Conservation (phyloP, 306 rosid genomes). For the Pachyrhizus erosus region DNA sequence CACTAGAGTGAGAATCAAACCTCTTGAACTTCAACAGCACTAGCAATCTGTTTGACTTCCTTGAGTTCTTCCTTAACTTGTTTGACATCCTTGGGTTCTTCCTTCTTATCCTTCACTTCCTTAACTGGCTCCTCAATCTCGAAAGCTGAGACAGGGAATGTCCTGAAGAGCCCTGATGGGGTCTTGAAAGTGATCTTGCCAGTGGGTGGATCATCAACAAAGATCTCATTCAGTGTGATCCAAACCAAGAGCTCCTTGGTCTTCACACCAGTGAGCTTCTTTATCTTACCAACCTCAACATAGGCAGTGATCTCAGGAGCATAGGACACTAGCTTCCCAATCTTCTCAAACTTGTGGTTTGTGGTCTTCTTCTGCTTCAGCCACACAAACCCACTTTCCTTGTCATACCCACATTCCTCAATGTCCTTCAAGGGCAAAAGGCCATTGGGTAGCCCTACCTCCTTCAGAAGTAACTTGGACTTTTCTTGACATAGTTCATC, state of each 20-base stretch:
- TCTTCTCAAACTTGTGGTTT: slow-evolving; percentile 83
- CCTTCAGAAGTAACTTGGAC: slow-evolving; percentile 61
- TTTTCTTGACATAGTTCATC: slow-evolving; percentile 74
- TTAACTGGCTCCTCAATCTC: slow-evolving; percentile 54
- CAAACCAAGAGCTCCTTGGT: slow-evolving; percentile 85
- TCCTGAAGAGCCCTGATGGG: slow-evolving; percentile 66
- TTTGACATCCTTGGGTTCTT: slow-evolving; percentile 47
- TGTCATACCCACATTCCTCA: slow-evolving; percentile 81
- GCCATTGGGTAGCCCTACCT: slow-evolving; percentile 75
- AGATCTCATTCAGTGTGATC: slow-evolving; percentile 73
- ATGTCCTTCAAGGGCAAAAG: slow-evolving; percentile 82
- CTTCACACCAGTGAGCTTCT: slow-evolving; percentile 93
- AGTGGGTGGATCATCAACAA: slow-evolving; percentile 69
- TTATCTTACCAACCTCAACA: slow-evolving; percentile 76
- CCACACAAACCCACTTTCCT: slow-evolving; percentile 91
- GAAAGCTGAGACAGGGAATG: slow-evolving; percentile 72
- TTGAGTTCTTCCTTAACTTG: slow-evolving; percentile 39
- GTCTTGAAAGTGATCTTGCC: slow-evolving; percentile 75
- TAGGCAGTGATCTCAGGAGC: slow-evolving; percentile 80
- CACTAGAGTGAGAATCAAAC: slow-evolving; percentile 38
- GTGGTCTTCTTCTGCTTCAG: slow-evolving; percentile 74
- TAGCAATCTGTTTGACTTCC: slow-evolving; percentile 41
- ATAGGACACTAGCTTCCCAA: slow-evolving; percentile 69
- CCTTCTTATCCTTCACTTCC: slow-evolving; percentile 42
- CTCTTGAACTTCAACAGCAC: slow-evolving; percentile 48